Evolutionary conservation across 164 flowering plant genomes (phyloP).

Genomic region (Hamamelis virginiana): DNA sequence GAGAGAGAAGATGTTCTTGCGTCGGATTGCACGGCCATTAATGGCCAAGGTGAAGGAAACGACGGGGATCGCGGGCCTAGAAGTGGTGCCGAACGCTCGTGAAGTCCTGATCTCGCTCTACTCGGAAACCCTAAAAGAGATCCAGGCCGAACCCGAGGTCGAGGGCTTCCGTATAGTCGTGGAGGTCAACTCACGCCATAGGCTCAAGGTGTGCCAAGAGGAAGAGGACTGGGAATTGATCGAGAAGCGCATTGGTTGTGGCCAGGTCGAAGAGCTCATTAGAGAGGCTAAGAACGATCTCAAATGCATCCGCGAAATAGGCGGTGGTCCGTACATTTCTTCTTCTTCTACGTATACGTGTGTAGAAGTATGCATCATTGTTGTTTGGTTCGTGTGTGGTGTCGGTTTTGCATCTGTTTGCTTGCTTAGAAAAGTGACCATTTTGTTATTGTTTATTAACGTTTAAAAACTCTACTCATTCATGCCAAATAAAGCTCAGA

Average conservation of each 20-base stretch:
- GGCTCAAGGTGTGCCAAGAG: conserved; percentile 79
- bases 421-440: background rate
- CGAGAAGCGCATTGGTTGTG: conserved; percentile 80
- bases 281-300: conserved; percentile 96
- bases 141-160: conserved; percentile 83
- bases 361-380: background rate
- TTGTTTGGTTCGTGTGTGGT: background rate
- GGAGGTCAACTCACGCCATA: conserved; percentile 83
- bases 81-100: conserved; percentile 91
- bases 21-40: conserved; percentile 74
- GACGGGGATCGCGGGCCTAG: conserved; percentile 94
- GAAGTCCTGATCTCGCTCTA: conserved; percentile 84
- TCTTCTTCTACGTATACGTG: background rate
- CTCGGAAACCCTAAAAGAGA: conserved; percentile 77
- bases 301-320: conserved; percentile 75
- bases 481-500: no score
- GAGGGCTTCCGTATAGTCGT: conserved; percentile 97
- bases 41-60: conserved; percentile 91
- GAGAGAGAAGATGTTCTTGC: conserved; percentile 57
- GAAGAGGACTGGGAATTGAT: conserved; percentile 91
- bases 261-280: conserved; percentile 98
- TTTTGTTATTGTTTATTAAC: no score
- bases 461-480: no score
- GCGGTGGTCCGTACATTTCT: conserved; percentile 44
- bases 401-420: background rate